Base-by-base conservation (phyloP, 208 protist species). In the Leishmania amazonensis region DNA sequence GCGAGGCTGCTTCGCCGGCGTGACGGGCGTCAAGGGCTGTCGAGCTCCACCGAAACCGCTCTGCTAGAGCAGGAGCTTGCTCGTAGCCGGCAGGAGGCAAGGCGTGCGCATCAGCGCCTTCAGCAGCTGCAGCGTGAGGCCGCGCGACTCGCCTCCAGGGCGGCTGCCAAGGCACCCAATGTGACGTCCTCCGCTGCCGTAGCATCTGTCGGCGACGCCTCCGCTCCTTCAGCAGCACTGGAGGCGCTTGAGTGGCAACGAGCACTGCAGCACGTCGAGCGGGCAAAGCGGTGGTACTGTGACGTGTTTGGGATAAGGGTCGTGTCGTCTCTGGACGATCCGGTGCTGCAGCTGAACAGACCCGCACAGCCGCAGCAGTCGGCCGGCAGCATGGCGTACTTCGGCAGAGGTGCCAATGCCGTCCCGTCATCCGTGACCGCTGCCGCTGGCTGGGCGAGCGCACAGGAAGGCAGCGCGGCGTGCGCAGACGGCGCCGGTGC, bases 271-370 rank as follows among this genome's bases (percentile, higher is more conserved):
- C 90, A 93, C 68, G 83, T 91, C 2, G 90, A 91, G 81, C 79
- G 80, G 42, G 88, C 88, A 4, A 84, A 73, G 62, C 62, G 17
- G 67, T 93, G 90, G 90, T 93, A 93, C 62, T 78, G 90, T 17
- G 88, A 89, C 35, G 76, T 81, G 47, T 90, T 93, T 38, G 72
- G 84, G 81, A 88, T 90, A 28, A 64, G 60, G 45, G 84, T 90
- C 0, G 82, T 90, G 1, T 83, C 81, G 3, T 84, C 85, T 15
- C 2, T 42, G 9, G 42, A 38, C 15, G 76, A 42, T n/a, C 58
- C 74, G 1, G 49, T 51, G 65, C 73, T 87, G 75, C 79, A 75
- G 49, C 70, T 81, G 51, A 76, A 80, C 40, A 65, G 79, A 8
- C 78, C 78, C 24, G 83, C 83, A 8, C 78, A 86, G 60, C 54